A percentile compares a stretch with the other conserved stretches of the same genome.
These are phyloP conservation scores for Fusarium albosuccineum DNA, from an alignment of 2,329 filamentous ascomycete species.

Conservation along the genomic window DNA sequence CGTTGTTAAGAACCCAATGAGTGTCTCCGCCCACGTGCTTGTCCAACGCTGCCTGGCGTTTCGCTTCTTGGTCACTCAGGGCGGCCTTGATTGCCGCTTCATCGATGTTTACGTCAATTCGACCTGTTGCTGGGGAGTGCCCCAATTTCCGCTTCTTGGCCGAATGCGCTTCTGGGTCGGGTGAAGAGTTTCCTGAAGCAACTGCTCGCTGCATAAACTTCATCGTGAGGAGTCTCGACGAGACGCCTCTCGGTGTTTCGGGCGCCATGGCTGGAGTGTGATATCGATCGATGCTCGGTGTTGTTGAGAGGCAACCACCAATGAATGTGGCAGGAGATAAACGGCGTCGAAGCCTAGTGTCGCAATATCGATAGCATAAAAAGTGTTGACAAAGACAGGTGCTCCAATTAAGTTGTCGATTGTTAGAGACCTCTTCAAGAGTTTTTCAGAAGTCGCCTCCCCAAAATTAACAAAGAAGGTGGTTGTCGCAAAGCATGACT, in stretches of 20 bases:
- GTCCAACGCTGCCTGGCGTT: slow-evolving; percentile 71
- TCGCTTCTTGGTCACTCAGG: slow-evolving; percentile 75
- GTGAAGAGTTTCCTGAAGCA: slow-evolving; percentile 65
- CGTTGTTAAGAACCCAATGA: slow-evolving; percentile 78
- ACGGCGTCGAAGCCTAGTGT: not conserved
- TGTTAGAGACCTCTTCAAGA: not conserved
- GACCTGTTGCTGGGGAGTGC: slow-evolving; percentile 53
- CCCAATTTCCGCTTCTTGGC: slow-evolving; percentile 74
- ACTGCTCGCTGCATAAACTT: slow-evolving; percentile 97
- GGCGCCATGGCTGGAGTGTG: slow-evolving; percentile 57
- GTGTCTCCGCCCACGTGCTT: slow-evolving; percentile 76
- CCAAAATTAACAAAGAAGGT: not conserved
- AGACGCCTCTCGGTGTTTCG: slow-evolving; percentile 77
- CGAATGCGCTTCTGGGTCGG: slow-evolving; percentile 63
- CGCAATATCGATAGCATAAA: slow-evolving; percentile 11
- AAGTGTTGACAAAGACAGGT: not conserved
- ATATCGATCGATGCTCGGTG: not conserved
- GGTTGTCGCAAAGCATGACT: slow-evolving; percentile 20
- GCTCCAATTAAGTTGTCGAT: not conserved
- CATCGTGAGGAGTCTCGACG: slow-evolving; percentile 90
- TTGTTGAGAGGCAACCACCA: not conserved
- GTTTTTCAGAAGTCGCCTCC: not conserved
- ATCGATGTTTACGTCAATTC: slow-evolving; percentile 60
- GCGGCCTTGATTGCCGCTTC: slow-evolving; percentile 73
- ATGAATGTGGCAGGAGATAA: not conserved